A percentile compares a stretch with the other conserved stretches of the same genome.
phyloP scores from a whole-genome alignment of 2,329 filamentous ascomycete species.

The Emmonsia crescens region DNA sequence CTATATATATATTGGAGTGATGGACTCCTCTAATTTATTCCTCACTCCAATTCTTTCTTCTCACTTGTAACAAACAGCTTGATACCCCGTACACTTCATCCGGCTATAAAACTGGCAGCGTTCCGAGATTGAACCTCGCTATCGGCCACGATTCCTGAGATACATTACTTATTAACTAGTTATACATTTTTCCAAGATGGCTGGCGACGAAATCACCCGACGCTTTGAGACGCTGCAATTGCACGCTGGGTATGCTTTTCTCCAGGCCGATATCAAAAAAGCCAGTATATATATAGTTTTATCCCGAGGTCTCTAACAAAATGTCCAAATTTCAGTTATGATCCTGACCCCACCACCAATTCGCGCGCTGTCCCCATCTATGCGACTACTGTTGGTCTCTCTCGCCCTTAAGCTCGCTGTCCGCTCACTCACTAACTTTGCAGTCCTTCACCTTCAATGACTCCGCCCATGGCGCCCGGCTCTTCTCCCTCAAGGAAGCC shows the following conservation, averaged over 20 bases:
- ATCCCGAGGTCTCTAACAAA: neutral
- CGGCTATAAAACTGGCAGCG: neutral
- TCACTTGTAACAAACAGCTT: too few relatives aligned
- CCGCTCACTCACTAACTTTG: neutral
- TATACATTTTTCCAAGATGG: neutral
- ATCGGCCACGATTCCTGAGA: neutral
- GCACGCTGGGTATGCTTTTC: conserved; percentile 58
- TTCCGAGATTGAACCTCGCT: neutral
- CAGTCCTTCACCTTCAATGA: conserved; percentile 91
- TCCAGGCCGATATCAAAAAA: neutral
- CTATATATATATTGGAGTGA: neutral
- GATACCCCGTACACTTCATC: too few relatives aligned
- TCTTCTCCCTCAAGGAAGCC: conserved; percentile 93
- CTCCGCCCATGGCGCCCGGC: conserved; percentile 84
- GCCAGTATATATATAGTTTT: neutral
- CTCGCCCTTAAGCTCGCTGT: too few relatives aligned
- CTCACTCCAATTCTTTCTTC: neutral
- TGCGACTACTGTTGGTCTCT: conserved; percentile 57
- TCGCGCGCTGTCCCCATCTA: conserved; percentile 92
- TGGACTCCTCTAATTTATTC: neutral
- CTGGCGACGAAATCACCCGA: conserved; percentile 22
- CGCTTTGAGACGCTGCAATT: conserved; percentile 79
- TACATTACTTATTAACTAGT: too few relatives aligned
- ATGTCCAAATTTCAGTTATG: conserved; percentile 47
- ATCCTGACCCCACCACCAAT: conserved; percentile 70